Evolutionary conservation across 306 rosid genomes (phyloP).

Genomic region (Calophaca sinica): DNA sequence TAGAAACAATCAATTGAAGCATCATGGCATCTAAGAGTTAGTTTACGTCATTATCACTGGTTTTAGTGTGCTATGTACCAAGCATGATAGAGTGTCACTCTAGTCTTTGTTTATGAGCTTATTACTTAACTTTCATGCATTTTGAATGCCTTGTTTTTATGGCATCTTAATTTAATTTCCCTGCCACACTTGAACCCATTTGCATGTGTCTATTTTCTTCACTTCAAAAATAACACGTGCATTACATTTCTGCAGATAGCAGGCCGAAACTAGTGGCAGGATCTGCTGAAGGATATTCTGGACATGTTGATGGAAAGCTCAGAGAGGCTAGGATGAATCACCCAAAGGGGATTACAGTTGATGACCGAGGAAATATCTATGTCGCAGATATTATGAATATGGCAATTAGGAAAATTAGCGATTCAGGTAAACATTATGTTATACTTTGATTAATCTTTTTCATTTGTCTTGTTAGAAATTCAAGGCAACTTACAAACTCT

Average conservation of each 20-base stretch:
- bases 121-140: neutral
- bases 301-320: constrained; percentile 84
- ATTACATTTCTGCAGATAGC: constrained; percentile 67
- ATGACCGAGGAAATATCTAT: constrained; percentile 87
- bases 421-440: constrained; percentile 62
- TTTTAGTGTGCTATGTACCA: neutral
- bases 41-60: neutral
- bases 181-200: constrained; percentile 7
- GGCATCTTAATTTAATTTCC: constrained; percentile 8
- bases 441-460: constrained; percentile 19
- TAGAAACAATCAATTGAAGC: constrained; percentile 3
- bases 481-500: neutral
- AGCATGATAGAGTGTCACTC: constrained; percentile 21
- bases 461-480: constrained; percentile 6
- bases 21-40: constrained; percentile 29
- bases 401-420: constrained; percentile 92
- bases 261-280: constrained; percentile 85
- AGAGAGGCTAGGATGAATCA: constrained; percentile 91
- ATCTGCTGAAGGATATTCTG: constrained; percentile 84
- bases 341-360: constrained; percentile 87
- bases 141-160: neutral
- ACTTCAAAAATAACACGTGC: constrained; percentile 20
- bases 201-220: constrained; percentile 29
- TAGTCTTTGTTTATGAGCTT: constrained; percentile 26
- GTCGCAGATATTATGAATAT: constrained; percentile 85